Evolutionary conservation across 2,329 filamentous ascomycete species (phyloP), one percentile per base, ranked within the genome.

Genomic region (Sporothrix variecibatus): DNA sequence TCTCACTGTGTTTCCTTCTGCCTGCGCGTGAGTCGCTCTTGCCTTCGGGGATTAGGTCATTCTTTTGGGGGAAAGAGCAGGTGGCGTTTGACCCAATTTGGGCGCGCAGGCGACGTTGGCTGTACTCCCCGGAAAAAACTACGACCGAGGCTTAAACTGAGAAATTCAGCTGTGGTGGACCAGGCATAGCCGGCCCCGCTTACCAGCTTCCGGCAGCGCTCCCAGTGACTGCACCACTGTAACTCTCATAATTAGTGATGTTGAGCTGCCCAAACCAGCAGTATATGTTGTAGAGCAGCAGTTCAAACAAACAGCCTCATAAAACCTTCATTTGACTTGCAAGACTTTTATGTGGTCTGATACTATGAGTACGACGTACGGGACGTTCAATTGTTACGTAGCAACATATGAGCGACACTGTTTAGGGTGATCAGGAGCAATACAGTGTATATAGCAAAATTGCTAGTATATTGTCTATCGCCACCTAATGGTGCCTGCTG

Each of bases 61-160:
- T 68, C 43, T 68, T 68, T 68, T 20, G 40, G 64, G 40, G 64
- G 64, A 28, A 49, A n/a, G 12, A 68, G 43, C 65, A 26, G 62
- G 62, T 67, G 62, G 62, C 38, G 38, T 43, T 7, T 26, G 15
- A 12, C 9, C 23, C 64, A 49, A 68, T 68, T 51, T 49, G 26
- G 64, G 64, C 31, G 65, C 31, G 20, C 12, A 51, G 8, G 65
- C 65, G 64, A 40, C n/a, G 65, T 12, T 51, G 43, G 1, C 9
- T n/a, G 23, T 11, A 40, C n/a, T 7, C 12, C 38, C 28, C 67
- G 67, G 67, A 69, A 69, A 69, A 69, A 69, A 46, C 17, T 15
- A 46, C 67, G 43, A 53, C 67, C 67, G 67, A 40, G 28, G 17
- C 8, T 9, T 23, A 17, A 34, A 12, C 60, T 40, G 60, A 23